Percentiles rank a stretch among this genome's conserved stretches.
Conservation (phyloP, 306 rosid species). For the Cucurbita argyrosperma region DNA sequence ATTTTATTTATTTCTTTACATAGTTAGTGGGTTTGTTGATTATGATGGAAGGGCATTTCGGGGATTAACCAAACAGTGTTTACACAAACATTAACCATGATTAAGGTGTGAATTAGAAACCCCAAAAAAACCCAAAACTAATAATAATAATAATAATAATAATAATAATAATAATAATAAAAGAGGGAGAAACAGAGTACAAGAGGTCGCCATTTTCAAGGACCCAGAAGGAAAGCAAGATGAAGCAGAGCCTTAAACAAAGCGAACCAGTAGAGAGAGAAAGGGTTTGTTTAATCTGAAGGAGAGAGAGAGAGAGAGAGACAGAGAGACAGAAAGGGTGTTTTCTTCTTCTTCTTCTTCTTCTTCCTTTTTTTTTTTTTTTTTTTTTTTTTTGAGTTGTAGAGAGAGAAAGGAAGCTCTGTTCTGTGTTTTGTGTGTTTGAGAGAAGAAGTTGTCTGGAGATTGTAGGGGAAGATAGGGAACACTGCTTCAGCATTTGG, state of each 20-base stretch:
- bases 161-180: neutral
- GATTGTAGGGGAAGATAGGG: conserved; percentile 38
- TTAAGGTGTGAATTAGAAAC: neutral
- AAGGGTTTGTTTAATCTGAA: neutral
- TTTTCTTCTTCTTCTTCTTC: neutral
- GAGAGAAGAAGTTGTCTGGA: conserved; percentile 18
- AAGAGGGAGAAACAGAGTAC: neutral
- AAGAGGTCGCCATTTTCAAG: conserved; percentile 17
- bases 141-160: too few relatives aligned
- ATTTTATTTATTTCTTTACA: neutral
- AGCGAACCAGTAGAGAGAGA: neutral
- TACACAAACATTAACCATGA: conserved; percentile 2
- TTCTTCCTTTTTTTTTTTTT: neutral
- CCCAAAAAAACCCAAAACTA: neutral
- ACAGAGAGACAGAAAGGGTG: neutral
- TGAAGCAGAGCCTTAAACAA: conserved; percentile 5
- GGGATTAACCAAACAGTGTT: neutral
- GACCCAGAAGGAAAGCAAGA: conserved; percentile 4
- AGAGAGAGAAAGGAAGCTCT: neutral
- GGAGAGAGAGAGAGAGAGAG: neutral
- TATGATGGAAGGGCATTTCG: neutral
- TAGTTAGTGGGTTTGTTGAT: neutral
- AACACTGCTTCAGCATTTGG: conserved; percentile 40
- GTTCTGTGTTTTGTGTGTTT: neutral
- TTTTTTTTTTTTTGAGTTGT: neutral